phyloP scores from a whole-genome alignment of 768 basidiomycete species.

The Mycena vulgaris region DNA sequence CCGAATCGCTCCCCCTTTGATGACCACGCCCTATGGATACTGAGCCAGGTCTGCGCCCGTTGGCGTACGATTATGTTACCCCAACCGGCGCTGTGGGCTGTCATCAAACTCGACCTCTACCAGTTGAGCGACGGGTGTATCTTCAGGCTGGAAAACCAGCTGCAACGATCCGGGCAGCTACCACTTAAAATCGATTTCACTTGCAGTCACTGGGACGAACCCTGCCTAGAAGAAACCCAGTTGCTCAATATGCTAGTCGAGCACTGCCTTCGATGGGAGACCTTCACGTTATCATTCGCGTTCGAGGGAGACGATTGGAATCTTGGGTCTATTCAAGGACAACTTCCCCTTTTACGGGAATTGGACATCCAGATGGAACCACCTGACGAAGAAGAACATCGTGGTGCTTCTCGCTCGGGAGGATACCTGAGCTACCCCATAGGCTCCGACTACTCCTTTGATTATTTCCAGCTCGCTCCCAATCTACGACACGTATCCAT shows the following conservation, averaged over 20 bases:
- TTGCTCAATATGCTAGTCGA: background rate
- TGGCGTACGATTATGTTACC: constrained; percentile 6
- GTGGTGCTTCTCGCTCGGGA: constrained; percentile 11
- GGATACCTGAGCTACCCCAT: constrained; percentile 3
- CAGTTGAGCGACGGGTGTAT: background rate
- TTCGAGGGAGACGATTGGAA: background rate
- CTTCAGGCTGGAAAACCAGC: constrained; percentile 2
- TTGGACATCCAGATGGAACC: background rate
- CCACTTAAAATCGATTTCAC: constrained; percentile 1
- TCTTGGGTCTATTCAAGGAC: background rate
- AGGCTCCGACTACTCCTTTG: constrained; percentile 8
- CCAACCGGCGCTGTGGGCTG: constrained; percentile 9
- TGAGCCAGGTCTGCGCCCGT: constrained; percentile 4
- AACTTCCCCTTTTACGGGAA: background rate
- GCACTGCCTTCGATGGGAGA: constrained; percentile 15
- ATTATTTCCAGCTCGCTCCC: constrained; percentile 5
- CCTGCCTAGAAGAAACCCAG: background rate
- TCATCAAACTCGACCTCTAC: background rate
- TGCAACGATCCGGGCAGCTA: background rate
- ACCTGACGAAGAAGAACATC: background rate
- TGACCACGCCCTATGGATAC: constrained; percentile 3
- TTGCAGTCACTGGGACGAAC: background rate
- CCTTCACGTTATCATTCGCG: background rate
- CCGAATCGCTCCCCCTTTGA: too few relatives aligned
- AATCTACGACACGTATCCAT: background rate